Conservation (phyloP, 2,329 filamentous ascomycete genomes). For the Aureobasidium zeae region DNA sequence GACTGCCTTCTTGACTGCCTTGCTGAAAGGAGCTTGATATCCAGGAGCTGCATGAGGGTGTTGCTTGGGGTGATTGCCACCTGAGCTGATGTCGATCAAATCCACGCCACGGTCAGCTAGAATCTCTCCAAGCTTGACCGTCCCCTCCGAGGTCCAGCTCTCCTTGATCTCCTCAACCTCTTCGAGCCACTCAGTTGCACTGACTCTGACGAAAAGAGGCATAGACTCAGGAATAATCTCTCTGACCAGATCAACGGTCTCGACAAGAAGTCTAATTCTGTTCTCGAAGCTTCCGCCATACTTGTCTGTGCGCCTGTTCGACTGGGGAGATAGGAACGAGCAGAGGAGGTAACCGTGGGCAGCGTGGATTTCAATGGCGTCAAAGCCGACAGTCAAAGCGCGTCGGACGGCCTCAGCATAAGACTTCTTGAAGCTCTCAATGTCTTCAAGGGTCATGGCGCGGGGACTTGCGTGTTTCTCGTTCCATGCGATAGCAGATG, state of each 20-base stretch:
- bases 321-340: slow-evolving; percentile 57
- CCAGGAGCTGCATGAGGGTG: slow-evolving; percentile 52
- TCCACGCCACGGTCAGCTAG: slow-evolving; percentile 69
- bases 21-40: slow-evolving; percentile 68
- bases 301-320: slow-evolving; percentile 59
- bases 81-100: slow-evolving; percentile 71
- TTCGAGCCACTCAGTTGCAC: slow-evolving; percentile 69
- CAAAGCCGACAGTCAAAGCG: slow-evolving; percentile 52
- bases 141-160: slow-evolving; percentile 60
- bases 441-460: slow-evolving; percentile 60
- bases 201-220: slow-evolving; percentile 65
- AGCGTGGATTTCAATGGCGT: slow-evolving; percentile 71
- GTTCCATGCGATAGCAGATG: slow-evolving; percentile 54
- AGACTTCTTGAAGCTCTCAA: slow-evolving; percentile 52
- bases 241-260: slow-evolving; percentile 56
- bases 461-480: slow-evolving; percentile 53
- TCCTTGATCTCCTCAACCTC: slow-evolving; percentile 45
- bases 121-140: slow-evolving; percentile 52
- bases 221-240: slow-evolving; percentile 54
- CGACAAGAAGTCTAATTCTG: slow-evolving; percentile 56
- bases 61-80: slow-evolving; percentile 53
- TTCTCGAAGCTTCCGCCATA: slow-evolving; percentile 67
- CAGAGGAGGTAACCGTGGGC: slow-evolving; percentile 72
- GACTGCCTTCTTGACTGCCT: slow-evolving; percentile 62
- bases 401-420: slow-evolving; percentile 55